Evolutionary conservation across 1,284 basidiomycete species (phyloP).

Genomic region (Grifola frondosa): DNA sequence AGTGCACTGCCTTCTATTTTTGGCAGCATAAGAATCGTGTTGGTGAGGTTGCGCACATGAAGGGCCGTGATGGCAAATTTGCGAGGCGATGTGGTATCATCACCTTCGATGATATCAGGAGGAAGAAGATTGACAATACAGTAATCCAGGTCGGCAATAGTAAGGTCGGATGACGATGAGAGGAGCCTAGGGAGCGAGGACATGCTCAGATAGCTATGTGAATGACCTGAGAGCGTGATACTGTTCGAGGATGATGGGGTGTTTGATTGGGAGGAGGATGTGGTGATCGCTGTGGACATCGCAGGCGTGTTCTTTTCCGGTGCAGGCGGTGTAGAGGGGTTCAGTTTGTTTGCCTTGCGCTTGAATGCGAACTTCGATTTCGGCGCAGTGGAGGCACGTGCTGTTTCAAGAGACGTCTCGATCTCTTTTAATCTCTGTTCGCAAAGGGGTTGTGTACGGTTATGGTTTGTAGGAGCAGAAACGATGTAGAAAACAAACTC

Average conservation of each 20-base stretch:
- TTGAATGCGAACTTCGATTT: slow-evolving; percentile 75
- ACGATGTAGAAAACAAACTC: slow-evolving; percentile 33
- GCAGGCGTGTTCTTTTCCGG: background rate
- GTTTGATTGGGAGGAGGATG: background rate
- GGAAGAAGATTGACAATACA: slow-evolving; percentile 69
- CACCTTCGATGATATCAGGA: slow-evolving; percentile 6
- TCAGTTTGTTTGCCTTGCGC: slow-evolving; percentile 41
- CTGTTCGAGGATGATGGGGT: slow-evolving; percentile 10
- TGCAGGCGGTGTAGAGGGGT: slow-evolving; percentile 19
- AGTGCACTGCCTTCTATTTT: slow-evolving; percentile 67
- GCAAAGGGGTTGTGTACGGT: slow-evolving; percentile 52
- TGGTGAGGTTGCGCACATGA: slow-evolving; percentile 55
- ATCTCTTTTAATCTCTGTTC: slow-evolving; percentile 50
- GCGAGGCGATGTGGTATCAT: slow-evolving; percentile 6
- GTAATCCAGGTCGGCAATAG: slow-evolving; percentile 54
- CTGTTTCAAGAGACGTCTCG: slow-evolving; percentile 18
- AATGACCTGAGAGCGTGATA: slow-evolving; percentile 19
- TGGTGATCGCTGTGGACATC: background rate
- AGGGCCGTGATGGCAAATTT: slow-evolving; percentile 48
- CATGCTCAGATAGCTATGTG: slow-evolving; percentile 23
- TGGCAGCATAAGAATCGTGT: slow-evolving; percentile 65
- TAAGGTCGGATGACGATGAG: slow-evolving; percentile 45
- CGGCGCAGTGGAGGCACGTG: slow-evolving; percentile 44
- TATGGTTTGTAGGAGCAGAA: too few species aligned
- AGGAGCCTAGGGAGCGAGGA: slow-evolving; percentile 28